These are phyloP conservation scores for Tympanopsis confertula DNA, from an alignment of 2,329 filamentous ascomycete species.

Conservation along the genomic window DNA sequence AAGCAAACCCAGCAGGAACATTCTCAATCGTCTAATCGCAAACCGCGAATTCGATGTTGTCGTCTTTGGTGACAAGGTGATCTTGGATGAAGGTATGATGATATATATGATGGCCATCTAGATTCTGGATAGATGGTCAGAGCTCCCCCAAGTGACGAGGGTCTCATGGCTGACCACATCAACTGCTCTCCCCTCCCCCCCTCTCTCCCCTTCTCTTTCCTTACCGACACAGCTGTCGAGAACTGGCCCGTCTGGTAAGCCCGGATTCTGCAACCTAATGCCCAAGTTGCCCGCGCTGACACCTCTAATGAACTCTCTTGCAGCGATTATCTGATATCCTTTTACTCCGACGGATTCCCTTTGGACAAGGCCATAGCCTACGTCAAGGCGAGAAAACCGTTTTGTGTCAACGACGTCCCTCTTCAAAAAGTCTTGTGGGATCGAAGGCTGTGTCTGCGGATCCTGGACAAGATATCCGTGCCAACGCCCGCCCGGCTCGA, in stretches of 20 bases:
- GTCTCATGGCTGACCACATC: background rate
- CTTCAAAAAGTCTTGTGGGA: conserved; percentile 99
- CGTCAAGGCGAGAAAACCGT: conserved; percentile 82
- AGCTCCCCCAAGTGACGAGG: background rate
- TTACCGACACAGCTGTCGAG: conserved; percentile 75
- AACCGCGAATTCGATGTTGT: conserved; percentile 92
- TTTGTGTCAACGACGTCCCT: conserved; percentile 91
- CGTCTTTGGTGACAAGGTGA: conserved; percentile 97
- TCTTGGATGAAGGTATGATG: conserved; percentile 69
- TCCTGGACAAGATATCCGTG: conserved; percentile 81
- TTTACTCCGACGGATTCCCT: conserved; percentile 96
- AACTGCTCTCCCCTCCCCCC: conserved; percentile 6
- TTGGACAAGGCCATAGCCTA: conserved; percentile 96
- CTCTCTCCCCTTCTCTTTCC: conserved; percentile 3
- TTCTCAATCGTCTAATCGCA: conserved; percentile 79
- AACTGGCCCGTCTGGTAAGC: conserved; percentile 83
- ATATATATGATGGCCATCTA: background rate
- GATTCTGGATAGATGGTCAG: background rate
- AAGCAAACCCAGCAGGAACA: conserved; percentile 93
- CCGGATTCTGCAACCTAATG: no score
- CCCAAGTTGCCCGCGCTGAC: no score
- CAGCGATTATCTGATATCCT: conserved; percentile 86
- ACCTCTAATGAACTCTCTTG: no score
- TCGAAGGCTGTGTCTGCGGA: conserved; percentile 73
- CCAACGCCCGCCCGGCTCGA: conserved; percentile 81